Percentiles rank a stretch among this genome's conserved stretches.
Evolutionary conservation across 148 eudicot species (phyloP).

Genomic region (Spergularia bocconei): DNA sequence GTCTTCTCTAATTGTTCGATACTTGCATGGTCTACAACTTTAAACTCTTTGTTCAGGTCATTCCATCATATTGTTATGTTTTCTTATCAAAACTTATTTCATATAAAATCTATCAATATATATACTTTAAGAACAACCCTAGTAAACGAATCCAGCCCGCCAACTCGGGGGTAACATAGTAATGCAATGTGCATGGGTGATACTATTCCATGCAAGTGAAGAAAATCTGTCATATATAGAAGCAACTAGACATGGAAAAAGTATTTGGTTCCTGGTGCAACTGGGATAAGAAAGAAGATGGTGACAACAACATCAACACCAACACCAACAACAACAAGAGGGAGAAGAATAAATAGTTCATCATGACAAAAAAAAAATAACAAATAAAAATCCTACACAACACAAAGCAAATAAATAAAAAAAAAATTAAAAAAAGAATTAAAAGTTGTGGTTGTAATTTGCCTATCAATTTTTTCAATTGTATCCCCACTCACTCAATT

Average conservation of each 20-base stretch:
- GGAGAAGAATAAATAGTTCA: not conserved
- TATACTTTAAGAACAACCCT: too few relatives aligned
- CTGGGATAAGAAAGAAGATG: constrained; percentile 24
- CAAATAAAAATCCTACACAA: constrained; percentile 1
- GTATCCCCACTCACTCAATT: constrained; percentile 35
- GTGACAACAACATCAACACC: constrained; percentile 3
- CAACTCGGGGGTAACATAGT: not conserved
- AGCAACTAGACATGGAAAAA: constrained; percentile 11
- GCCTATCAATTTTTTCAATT: constrained; percentile 29
- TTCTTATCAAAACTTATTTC: too few relatives aligned
- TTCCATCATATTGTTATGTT: too few relatives aligned
- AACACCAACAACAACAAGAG: not conserved
- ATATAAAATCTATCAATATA: too few relatives aligned
- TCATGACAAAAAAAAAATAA: constrained; percentile 7
- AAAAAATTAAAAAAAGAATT: not conserved
- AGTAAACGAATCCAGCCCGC: too few relatives aligned
- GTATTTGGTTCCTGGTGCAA: constrained; percentile 26
- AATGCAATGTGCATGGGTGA: not conserved
- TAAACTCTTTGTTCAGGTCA: too few relatives aligned
- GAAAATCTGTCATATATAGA: constrained; percentile 2
- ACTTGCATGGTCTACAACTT: too few relatives aligned
- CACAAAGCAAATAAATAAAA: not conserved
- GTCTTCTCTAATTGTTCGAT: too few relatives aligned
- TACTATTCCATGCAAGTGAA: not conserved
- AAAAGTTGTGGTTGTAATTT: constrained; percentile 78